Conservation (phyloP, 1,284 basidiomycete genomes). For the Malassezia slooffiae region DNA sequence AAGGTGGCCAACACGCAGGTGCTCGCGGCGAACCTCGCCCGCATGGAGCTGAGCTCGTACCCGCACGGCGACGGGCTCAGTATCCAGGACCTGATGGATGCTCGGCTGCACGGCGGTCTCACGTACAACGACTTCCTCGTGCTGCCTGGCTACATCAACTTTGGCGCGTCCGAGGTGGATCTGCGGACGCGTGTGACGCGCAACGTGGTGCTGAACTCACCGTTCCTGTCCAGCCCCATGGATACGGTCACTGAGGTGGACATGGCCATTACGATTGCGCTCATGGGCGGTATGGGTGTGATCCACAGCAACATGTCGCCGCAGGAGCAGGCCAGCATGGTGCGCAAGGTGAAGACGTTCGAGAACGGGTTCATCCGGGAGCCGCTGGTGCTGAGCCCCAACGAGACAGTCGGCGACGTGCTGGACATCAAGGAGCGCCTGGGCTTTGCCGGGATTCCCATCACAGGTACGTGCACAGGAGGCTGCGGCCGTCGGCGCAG, state of each 20-base stretch:
- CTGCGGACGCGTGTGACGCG: conserved; percentile 79
- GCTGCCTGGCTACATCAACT: conserved; percentile 87
- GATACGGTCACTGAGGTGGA: conserved; percentile 95
- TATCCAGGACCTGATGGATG: conserved; percentile 79
- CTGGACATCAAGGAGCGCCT: conserved; percentile 81
- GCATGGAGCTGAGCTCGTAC: conserved; percentile 53
- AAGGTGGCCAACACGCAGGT: conserved; percentile 14
- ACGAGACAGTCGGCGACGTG: conserved; percentile 74
- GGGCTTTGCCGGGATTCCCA: conserved; percentile 94
- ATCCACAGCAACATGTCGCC: conserved; percentile 95
- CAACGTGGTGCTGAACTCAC: conserved; percentile 85
- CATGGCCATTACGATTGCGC: conserved; percentile 66
- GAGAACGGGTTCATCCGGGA: conserved; percentile 98
- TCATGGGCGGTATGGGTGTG: conserved; percentile 85
- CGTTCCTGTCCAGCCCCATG: conserved; percentile 97
- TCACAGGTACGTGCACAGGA: conserved; percentile 63
- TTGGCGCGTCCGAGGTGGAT: conserved; percentile 66
- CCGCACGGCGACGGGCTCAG: conserved; percentile 71
- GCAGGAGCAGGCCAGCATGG: conserved; percentile 84
- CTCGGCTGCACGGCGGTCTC: conserved; percentile 73
- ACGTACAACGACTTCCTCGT: conserved; percentile 63
- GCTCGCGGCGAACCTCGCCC: conserved; percentile 32
- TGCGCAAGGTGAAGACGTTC: conserved; percentile 83
- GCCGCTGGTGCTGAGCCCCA: conserved; percentile 65
- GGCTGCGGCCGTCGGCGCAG: background rate